Conservation (phyloP, 768 basidiomycete genomes). For the Leccinum boreale region DNA sequence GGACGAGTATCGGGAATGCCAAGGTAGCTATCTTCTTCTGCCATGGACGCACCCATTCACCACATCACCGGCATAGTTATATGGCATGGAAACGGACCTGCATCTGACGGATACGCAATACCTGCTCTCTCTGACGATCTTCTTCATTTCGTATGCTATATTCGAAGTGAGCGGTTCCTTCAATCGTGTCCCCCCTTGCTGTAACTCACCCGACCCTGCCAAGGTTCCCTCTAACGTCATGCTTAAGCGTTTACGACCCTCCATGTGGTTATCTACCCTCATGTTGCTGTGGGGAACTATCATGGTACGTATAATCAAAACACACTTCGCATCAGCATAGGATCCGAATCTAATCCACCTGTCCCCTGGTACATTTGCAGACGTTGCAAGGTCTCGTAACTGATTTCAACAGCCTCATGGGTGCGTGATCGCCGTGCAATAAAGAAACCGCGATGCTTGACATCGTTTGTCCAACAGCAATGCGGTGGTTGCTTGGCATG, state of each 20-base stretch:
- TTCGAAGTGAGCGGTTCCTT: conserved; percentile 50
- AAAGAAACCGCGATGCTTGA: background rate
- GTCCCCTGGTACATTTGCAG: conserved; percentile 32
- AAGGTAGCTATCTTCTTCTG: conserved; percentile 5
- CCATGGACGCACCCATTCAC: background rate
- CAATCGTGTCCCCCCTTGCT: background rate
- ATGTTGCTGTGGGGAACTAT: conserved; percentile 76
- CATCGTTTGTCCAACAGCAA: conserved; percentile 36
- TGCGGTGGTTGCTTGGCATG: conserved; percentile 69
- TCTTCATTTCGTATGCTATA: conserved; percentile 62
- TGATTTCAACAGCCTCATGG: conserved; percentile 66
- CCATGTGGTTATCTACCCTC: conserved; percentile 69
- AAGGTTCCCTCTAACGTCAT: conserved; percentile 71
- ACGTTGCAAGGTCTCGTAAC: conserved; percentile 70
- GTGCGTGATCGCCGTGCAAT: conserved; percentile 34
- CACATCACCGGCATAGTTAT: conserved; percentile 44
- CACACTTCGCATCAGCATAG: background rate
- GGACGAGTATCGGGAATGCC: conserved; percentile 52
- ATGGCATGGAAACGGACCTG: conserved; percentile 56
- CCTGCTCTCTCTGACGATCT: conserved; percentile 56
- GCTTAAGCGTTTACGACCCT: conserved; percentile 70
- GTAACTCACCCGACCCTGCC: background rate
- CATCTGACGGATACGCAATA: conserved; percentile 66
- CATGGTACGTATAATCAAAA: conserved; percentile 48
- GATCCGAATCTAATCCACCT: conserved; percentile 1